A percentile compares a stretch with the other conserved stretches of the same genome.
phyloP scores from a whole-genome alignment of 805 yeast species.

The Trichomonascus vanleenenianus region DNA sequence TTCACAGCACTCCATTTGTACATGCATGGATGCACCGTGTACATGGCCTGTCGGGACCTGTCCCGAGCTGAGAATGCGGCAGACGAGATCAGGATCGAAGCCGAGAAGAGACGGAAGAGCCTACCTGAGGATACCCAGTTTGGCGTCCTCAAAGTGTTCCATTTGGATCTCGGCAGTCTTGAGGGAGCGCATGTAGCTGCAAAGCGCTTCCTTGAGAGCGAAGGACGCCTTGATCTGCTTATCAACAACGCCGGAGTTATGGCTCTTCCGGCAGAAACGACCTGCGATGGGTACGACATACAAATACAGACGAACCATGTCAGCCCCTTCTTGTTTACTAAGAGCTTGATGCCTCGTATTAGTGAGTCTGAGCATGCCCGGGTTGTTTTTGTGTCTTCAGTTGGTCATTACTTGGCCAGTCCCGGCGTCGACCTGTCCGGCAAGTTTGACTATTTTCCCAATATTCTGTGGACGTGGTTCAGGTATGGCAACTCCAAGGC shows the following conservation, averaged over 20 bases:
- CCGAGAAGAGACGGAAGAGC: slow-evolving; percentile 28
- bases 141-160: slow-evolving; percentile 12
- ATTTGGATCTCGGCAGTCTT: slow-evolving; percentile 10
- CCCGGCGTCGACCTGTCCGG: slow-evolving; percentile 41
- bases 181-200: slow-evolving; percentile 2
- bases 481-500: slow-evolving; percentile 73
- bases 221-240: slow-evolving; percentile 43
- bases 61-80: slow-evolving; percentile 51
- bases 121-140: slow-evolving; percentile 3
- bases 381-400: slow-evolving; percentile 54
- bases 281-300: slow-evolving; percentile 66
- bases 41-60: slow-evolving; percentile 63
- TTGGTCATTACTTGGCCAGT: slow-evolving; percentile 52
- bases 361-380: slow-evolving; percentile 33
- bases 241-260: slow-evolving; percentile 76
- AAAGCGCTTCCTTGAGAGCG: neutral
- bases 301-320: slow-evolving; percentile 75
- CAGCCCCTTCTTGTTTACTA: slow-evolving; percentile 63
- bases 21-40: slow-evolving; percentile 69
- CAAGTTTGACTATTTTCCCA: slow-evolving; percentile 52
- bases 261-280: slow-evolving; percentile 58
- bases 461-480: slow-evolving; percentile 65
- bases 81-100: slow-evolving; percentile 47
- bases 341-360: slow-evolving; percentile 46
- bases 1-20: slow-evolving; percentile 67